A percentile compares a stretch with the other conserved stretches of the same genome.
Conservation (phyloP, 2,329 filamentous ascomycete species). For the Hypomyces perniciosus region DNA sequence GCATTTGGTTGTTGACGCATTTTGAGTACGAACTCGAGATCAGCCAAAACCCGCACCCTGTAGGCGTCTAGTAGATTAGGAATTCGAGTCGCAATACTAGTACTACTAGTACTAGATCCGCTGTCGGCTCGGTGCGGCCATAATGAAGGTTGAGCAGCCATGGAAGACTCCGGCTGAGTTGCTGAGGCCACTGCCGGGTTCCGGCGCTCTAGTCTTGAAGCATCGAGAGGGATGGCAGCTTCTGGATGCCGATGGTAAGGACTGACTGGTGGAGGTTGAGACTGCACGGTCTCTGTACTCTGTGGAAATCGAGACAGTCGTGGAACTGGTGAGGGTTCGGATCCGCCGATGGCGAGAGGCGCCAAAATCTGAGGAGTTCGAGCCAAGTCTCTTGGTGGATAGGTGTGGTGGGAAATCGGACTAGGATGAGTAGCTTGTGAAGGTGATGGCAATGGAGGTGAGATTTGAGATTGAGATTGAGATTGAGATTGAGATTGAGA, state of each 20-base stretch:
- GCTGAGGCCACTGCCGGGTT: not conserved
- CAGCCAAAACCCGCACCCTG: conserved; percentile 15
- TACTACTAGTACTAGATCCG: not conserved
- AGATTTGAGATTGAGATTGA: not conserved
- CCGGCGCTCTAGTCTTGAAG: not conserved
- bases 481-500: not conserved
- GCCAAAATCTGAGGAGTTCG: conserved; percentile 3
- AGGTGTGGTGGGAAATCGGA: not conserved
- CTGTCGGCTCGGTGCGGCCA: not conserved
- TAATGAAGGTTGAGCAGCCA: not conserved
- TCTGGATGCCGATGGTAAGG: not conserved
- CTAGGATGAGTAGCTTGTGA: not conserved
- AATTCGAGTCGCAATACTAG: conserved; percentile 10
- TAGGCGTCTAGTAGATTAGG: conserved; percentile 23
- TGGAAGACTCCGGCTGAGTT: conserved; percentile 1
- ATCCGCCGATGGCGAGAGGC: not conserved
- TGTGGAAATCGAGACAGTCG: not conserved
- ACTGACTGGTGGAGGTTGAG: not conserved
- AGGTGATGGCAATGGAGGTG: conserved; percentile 3
- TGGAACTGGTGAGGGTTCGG: not conserved
- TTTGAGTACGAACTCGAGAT: conserved; percentile 25
- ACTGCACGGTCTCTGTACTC: not conserved
- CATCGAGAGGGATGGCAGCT: not conserved
- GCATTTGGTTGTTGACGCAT: conserved; percentile 75
- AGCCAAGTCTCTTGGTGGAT: not conserved